These are phyloP conservation scores for Chionographis japonica DNA, from an alignment of 106 monocot species.

Conservation along the genomic window DNA sequence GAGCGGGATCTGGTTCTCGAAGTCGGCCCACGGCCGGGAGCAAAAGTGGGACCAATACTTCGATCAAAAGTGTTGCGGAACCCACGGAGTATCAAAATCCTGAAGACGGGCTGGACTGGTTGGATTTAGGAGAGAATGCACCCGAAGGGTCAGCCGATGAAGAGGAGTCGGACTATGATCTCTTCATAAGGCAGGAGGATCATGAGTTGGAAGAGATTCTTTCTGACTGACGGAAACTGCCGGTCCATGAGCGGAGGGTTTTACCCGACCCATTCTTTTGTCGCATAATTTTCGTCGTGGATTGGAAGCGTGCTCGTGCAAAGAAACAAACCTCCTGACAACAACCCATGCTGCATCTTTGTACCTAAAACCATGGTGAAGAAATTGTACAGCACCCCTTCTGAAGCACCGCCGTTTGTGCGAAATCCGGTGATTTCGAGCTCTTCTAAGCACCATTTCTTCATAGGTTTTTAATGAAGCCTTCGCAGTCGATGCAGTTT, in stretches of 20 bases:
- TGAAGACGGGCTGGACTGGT: slow-evolving; percentile 40
- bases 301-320: too few species aligned
- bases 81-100: slow-evolving; percentile 12
- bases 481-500: background rate
- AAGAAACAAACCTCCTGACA: too few species aligned
- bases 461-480: too few species aligned
- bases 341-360: too few species aligned
- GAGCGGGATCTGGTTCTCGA: background rate
- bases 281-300: background rate
- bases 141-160: slow-evolving; percentile 13
- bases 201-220: slow-evolving; percentile 65
- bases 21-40: background rate
- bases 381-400: too few species aligned
- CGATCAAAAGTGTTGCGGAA: background rate
- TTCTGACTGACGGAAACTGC: slow-evolving; percentile 39
- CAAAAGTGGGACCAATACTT: slow-evolving; percentile 2
- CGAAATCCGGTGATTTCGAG: too few species aligned
- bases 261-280: slow-evolving; percentile 4
- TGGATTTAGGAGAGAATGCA: slow-evolving; percentile 36
- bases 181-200: slow-evolving; percentile 28
- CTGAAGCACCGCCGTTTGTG: too few species aligned
- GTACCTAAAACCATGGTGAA: too few species aligned
- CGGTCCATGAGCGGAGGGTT: background rate
- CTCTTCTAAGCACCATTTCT: too few species aligned
- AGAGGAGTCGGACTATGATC: slow-evolving; percentile 25